These are phyloP conservation scores for Brassica nigra DNA, from an alignment of 345 rosid genomes.

Conservation along the genomic window DNA sequence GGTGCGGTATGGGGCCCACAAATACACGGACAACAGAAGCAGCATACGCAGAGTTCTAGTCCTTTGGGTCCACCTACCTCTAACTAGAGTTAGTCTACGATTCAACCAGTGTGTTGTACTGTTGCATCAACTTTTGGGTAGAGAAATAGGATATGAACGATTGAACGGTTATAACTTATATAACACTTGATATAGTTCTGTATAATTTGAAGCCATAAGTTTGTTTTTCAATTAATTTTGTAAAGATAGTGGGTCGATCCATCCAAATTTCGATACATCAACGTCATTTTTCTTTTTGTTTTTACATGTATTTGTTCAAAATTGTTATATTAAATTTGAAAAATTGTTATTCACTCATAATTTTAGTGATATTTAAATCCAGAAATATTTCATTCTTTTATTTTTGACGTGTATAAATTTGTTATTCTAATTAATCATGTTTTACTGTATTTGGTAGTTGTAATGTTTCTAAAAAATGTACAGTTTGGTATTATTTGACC, in stretches of 20 bases:
- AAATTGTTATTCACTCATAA: conserved; percentile 2
- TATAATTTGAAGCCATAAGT: neutral
- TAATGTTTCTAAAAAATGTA: neutral
- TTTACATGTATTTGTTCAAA: neutral
- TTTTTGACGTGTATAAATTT: neutral
- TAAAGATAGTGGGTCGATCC: neutral
- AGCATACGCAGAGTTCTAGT: conserved; percentile 17
- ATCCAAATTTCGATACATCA: neutral
- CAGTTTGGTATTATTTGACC: neutral
- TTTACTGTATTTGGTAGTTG: neutral
- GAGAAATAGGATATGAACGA: neutral
- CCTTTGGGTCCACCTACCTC: conserved; percentile 21
- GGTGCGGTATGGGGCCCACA: conserved; percentile 28
- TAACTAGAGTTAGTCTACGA: conserved; percentile 7
- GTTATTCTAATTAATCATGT: neutral
- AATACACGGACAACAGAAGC: conserved; percentile 25
- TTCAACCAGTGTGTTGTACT: neutral
- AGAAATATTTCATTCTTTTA: neutral
- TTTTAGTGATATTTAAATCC: neutral
- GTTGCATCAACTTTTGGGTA: neutral
- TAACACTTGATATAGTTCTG: neutral
- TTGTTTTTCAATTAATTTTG: neutral
- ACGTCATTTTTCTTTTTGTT: neutral
- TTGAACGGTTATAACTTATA: neutral
- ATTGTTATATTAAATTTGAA: neutral